These are phyloP conservation scores for Apiospora pterosperma DNA, from an alignment of 2,329 filamentous ascomycete genomes.

Conservation along the genomic window DNA sequence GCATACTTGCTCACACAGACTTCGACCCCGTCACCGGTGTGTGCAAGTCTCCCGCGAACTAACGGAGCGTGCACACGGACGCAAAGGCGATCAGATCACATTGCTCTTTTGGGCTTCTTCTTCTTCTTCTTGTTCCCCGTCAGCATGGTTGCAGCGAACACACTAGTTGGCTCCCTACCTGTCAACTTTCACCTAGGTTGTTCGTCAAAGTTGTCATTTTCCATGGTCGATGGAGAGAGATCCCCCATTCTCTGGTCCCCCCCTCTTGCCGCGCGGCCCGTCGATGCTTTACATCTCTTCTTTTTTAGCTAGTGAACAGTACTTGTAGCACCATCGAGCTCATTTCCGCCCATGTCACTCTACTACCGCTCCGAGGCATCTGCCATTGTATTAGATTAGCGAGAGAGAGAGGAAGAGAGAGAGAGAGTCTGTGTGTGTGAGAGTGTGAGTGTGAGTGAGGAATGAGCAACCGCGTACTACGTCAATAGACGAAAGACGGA, in stretches of 20 bases:
- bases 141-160: neutral
- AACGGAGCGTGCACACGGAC: neutral
- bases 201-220: neutral
- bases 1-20: too few species aligned
- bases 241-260: neutral
- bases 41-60: neutral
- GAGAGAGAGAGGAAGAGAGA: neutral
- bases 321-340: too few species aligned
- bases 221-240: neutral
- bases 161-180: neutral
- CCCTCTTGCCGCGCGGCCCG: neutral
- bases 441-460: too few species aligned
- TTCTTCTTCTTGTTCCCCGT: neutral
- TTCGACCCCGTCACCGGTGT: neutral
- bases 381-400: too few species aligned
- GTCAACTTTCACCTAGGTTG: too few species aligned
- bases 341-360: too few species aligned
- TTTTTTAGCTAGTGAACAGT: too few species aligned
- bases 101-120: neutral
- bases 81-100: slow-evolving; percentile 2
- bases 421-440: too few species aligned
- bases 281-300: neutral
- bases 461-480: neutral
- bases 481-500: neutral
- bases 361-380: too few species aligned